Evolutionary conservation across 2,329 filamentous ascomycete genomes (phyloP).

Genomic region (Fusarium foetens): DNA sequence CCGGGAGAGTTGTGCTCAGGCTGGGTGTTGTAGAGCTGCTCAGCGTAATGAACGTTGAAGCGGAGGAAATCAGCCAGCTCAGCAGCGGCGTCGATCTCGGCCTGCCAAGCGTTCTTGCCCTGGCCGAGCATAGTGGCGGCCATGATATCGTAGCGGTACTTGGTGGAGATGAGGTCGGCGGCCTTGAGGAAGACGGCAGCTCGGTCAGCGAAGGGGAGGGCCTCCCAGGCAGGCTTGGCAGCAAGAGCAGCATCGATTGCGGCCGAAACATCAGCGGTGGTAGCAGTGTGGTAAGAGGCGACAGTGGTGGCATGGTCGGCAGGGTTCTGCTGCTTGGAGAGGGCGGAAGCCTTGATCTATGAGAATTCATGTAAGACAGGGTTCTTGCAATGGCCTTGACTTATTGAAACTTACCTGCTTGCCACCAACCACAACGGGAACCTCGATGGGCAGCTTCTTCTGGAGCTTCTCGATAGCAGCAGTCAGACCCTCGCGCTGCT

Average conservation of each 20-base stretch:
- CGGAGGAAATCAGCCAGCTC: slow-evolving; percentile 93
- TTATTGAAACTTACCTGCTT: slow-evolving; percentile 69
- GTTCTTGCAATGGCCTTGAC: not conserved
- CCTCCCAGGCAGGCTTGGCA: slow-evolving; percentile 89
- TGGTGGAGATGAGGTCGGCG: slow-evolving; percentile 86
- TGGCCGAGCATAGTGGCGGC: slow-evolving; percentile 95
- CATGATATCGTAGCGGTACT: slow-evolving; percentile 98
- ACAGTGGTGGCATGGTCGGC: slow-evolving; percentile 80
- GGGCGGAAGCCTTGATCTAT: slow-evolving; percentile 73
- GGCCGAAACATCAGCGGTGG: slow-evolving; percentile 75
- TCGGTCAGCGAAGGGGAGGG: slow-evolving; percentile 86
- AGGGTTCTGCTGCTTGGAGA: slow-evolving; percentile 81
- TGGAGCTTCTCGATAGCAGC: slow-evolving; percentile 77
- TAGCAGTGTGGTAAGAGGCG: slow-evolving; percentile 87
- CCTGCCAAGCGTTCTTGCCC: slow-evolving; percentile 98
- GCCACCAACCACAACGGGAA: slow-evolving; percentile 86
- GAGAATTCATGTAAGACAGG: slow-evolving; percentile 15
- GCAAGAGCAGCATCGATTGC: slow-evolving; percentile 87
- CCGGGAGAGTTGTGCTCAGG: slow-evolving; percentile 84
- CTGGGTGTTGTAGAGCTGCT: slow-evolving; percentile 90
- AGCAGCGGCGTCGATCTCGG: slow-evolving; percentile 96
- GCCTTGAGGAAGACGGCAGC: slow-evolving; percentile 96
- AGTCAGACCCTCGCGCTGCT: slow-evolving; percentile 79
- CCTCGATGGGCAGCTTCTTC: slow-evolving; percentile 75
- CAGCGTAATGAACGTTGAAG: slow-evolving; percentile 93